Base-by-base conservation (phyloP, 352 stramenopile genomes). In the Thalassiosira oceanica region DNA sequence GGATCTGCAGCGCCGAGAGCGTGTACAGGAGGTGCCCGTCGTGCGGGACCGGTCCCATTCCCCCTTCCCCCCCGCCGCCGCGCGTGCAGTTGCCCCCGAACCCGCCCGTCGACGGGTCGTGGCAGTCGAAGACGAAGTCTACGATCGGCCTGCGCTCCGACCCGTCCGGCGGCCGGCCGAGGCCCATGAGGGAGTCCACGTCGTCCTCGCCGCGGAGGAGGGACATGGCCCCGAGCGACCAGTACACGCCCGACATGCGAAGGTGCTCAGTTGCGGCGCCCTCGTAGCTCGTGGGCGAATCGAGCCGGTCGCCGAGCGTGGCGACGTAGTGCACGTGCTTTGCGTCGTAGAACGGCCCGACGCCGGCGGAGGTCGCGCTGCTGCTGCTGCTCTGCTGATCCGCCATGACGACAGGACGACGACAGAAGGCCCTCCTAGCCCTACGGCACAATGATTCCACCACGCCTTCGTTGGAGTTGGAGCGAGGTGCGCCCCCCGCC, bases 241-340 rank as follows among this genome's bases (percentile, higher is more conserved):
- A 99, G 83, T 99, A 99, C 21, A 99, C 94, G 45, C 96, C 97
- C 53, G 92, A 97, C 85, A 99, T 92, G 41, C 95, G 92, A 64
- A 99, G 92, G 80, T 99, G 95, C 78, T 98, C 94, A 37, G 93
- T 98, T 60, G 98, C 65, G 11, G 85, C 85, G 29, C 85, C 85
- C 62, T 90, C 83, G 46, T 88, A 90, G 15, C 70, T 86, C 11
- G 74, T 61, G 2, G 74, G 66, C 10, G 64, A 61, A 44, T 88
- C 74, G 24, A 91, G 48, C 60, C 82, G 84, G 15, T 73, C 57
- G 2, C 76, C 73, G 16, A 91, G 70, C 23, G 61, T 58, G 31
- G 46, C 45, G 64, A 91, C 85, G 63, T 91, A 91, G 1, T 69
- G 46, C 2, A 78, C 11, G 66, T 91, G 84, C 23, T 71, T 62